phyloP scores from a whole-genome alignment of 202 grass and related monocot genomes.

The Panicum virgatum region DNA sequence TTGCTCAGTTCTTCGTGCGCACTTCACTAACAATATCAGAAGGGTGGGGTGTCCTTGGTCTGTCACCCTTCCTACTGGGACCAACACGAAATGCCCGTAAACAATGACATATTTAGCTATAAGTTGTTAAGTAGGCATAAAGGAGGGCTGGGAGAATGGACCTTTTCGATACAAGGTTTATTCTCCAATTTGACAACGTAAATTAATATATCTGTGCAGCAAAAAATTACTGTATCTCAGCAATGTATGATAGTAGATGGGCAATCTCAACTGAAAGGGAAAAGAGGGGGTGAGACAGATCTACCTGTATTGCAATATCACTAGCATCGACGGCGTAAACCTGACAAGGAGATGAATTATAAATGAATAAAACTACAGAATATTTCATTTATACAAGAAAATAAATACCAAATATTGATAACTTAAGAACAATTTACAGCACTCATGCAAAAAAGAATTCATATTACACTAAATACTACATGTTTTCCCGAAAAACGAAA shows the following conservation, averaged over 20 bases:
- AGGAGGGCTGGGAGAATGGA: conserved; percentile 22
- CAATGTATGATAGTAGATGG: conserved; percentile 34
- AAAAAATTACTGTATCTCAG: not conserved
- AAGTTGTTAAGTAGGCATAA: not conserved
- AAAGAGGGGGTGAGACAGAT: not conserved
- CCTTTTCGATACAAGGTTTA: conserved; percentile 28
- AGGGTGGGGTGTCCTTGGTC: not conserved
- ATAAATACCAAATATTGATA: conserved; percentile 11
- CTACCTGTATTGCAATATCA: conserved; percentile 89
- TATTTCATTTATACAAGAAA: conserved; percentile 8
- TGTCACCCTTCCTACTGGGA: not conserved
- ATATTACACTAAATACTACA: not conserved
- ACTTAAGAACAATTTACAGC: conserved; percentile 15
- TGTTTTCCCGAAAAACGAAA: not conserved
- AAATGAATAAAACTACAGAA: not conserved
- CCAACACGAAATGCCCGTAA: not conserved
- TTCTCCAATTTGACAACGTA: conserved; percentile 10
- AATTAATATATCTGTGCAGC: conserved; percentile 21
- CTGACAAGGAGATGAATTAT: conserved; percentile 46
- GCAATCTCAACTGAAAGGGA: conserved; percentile 1
- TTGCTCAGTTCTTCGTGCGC: not conserved
- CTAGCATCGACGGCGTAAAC: conserved; percentile 98
- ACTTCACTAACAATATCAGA: not conserved
- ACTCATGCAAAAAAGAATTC: conserved; percentile 1
- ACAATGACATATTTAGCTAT: not conserved